Percentiles rank a stretch among this genome's conserved stretches.
Conservation (phyloP, 768 basidiomycete species). For the Mycena galopus region DNA sequence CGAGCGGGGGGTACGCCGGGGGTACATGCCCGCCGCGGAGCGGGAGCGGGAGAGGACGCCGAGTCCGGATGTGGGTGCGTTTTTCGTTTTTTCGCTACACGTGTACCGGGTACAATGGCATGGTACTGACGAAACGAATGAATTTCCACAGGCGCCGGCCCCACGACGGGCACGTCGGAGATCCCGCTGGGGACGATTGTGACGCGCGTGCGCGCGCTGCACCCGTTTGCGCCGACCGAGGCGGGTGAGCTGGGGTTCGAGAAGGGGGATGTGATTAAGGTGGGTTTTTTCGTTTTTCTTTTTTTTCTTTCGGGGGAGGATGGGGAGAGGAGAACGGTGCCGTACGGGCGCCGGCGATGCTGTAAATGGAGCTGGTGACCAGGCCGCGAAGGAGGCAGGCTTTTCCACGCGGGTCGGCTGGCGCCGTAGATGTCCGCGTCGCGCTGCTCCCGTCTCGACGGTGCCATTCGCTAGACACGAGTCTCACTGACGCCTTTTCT, state of each 20-base stretch:
- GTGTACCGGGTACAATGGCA: too few relatives aligned
- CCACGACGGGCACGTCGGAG: too few relatives aligned
- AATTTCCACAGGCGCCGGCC: too few relatives aligned
- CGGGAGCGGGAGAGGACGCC: constrained; percentile 26
- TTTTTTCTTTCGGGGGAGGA: neutral
- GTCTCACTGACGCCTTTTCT: neutral
- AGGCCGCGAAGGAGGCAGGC: too few relatives aligned
- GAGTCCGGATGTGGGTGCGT: constrained; percentile 30
- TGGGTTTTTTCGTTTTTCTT: neutral
- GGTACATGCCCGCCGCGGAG: constrained; percentile 37
- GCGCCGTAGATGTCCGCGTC: too few relatives aligned
- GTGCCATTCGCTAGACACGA: too few relatives aligned
- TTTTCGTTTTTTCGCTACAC: too few relatives aligned
- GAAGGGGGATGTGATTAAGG: constrained; percentile 91
- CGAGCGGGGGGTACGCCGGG: constrained; percentile 2
- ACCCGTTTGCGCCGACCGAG: constrained; percentile 89
- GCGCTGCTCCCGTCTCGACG: too few relatives aligned
- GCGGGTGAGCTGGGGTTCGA: constrained; percentile 93
- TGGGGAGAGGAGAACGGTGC: too few relatives aligned
- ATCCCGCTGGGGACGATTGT: constrained; percentile 56
- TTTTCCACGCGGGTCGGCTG: too few relatives aligned
- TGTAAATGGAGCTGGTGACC: too few relatives aligned
- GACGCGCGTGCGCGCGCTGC: constrained; percentile 89
- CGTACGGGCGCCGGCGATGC: too few relatives aligned
- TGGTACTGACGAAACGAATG: neutral